Evolutionary conservation across 306 rosid species (phyloP), one percentile per base, ranked within the genome.

Genomic region (Corylus avellana): DNA sequence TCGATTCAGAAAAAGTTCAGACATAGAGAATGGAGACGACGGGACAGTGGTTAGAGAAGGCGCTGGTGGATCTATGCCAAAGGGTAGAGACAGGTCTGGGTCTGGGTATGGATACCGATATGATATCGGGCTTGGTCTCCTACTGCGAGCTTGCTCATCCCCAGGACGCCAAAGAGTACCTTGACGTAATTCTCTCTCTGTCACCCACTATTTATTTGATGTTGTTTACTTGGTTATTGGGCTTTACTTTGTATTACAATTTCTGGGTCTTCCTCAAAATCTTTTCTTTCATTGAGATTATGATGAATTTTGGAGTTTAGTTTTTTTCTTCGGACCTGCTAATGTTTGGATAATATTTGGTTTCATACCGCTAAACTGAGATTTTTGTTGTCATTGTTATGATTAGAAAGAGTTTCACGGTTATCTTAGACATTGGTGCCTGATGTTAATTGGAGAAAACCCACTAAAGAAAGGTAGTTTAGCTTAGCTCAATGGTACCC

Each of bases 111-210:
- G 97, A 93, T 63, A 73, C 76, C 86, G 99, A 95, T 29, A 93
- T 93, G 81, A 93, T 95, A 7, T 88, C 97, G 35, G 97, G 97
- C 22, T 85, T 95, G 20, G 99, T 93, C 62, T 95, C 99, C 32
- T 95, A 93, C 77, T 95, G 97, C 71, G 96, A 95, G 81, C 87
- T 89, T 42, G 96, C 99, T 74, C 81, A 91, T 29, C 96, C 99
- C 25, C 88, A 48, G 17, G 99, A 95, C 79, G 99, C 98, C 70
- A 93, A 95, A 77, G 97, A 91, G 73, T 95, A 95, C 74, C 98
- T 95, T 63, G 96, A 95, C 47, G 98, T 94, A 91, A 81, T 8
- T 49, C 66, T 50, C 20, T 18, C 59, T 75, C 78, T 55, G 53
- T 78, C 73, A 25, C 27, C 25, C 2, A 9, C 27, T 29, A 75